phyloP scores from a whole-genome alignment of 768 basidiomycete species.

The Trametes meyenii region DNA sequence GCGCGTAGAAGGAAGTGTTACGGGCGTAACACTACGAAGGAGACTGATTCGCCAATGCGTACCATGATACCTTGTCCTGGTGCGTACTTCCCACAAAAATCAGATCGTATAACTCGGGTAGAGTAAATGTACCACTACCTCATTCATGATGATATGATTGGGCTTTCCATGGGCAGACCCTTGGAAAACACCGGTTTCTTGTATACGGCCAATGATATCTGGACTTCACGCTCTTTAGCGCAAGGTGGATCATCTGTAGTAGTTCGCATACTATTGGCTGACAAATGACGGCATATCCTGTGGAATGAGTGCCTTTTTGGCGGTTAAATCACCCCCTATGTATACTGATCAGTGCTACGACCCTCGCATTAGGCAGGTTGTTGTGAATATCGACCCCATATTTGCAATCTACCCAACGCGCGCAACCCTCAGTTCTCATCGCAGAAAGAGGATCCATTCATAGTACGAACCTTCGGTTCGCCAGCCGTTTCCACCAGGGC shows the following conservation, averaged over 20 bases:
- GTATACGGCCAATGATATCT: conserved; percentile 71
- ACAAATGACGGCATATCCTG: conserved; percentile 75
- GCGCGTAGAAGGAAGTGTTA: conserved; percentile 12
- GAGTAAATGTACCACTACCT: conserved; percentile 45
- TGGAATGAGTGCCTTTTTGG: conserved; percentile 67
- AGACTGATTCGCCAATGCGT: conserved; percentile 25
- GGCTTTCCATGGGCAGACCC: conserved; percentile 65
- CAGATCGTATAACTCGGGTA: conserved; percentile 14
- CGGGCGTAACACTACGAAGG: background rate
- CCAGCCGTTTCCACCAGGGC: conserved; percentile 78
- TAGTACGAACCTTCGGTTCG: conserved; percentile 64
- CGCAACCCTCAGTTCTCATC: background rate
- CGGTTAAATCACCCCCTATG: conserved; percentile 73
- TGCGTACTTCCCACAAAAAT: conserved; percentile 57
- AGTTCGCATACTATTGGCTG: conserved; percentile 55
- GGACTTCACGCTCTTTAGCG: conserved; percentile 53
- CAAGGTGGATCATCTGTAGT: background rate
- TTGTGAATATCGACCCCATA: conserved; percentile 57
- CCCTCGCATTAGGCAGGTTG: background rate
- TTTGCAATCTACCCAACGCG: conserved; percentile 54
- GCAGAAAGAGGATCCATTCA: no score
- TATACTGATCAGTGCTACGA: background rate
- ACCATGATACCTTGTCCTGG: conserved; percentile 95
- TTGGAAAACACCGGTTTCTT: conserved; percentile 63
- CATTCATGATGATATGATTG: conserved; percentile 91